Percentiles rank a stretch among this genome's conserved stretches.
phyloP scores from a whole-genome alignment of 768 basidiomycete genomes.

The Arthromyces matolae region DNA sequence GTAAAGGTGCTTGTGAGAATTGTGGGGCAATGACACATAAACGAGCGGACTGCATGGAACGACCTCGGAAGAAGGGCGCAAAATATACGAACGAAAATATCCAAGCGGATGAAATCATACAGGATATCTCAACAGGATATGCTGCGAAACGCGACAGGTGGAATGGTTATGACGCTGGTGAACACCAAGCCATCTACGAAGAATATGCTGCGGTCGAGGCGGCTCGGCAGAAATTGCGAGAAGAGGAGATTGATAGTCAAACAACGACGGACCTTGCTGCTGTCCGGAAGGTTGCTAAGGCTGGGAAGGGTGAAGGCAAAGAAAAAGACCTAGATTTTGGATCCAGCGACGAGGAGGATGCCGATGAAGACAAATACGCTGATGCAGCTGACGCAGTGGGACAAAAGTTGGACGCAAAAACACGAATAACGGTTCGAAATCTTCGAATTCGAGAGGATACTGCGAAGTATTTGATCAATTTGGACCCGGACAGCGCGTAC shows the following conservation, averaged over 20 bases:
- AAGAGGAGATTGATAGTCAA: conserved; percentile 98
- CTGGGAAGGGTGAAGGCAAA: conserved; percentile 69
- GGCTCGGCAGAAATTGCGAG: conserved; percentile 83
- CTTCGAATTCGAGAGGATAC: conserved; percentile 98
- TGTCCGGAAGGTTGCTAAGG: conserved; percentile 93
- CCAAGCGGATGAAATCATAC: conserved; percentile 85
- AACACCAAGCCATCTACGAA: conserved; percentile 84
- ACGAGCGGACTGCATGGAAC: conserved; percentile 87
- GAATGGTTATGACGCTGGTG: conserved; percentile 94
- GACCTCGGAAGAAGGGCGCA: conserved; percentile 94
- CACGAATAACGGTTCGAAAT: conserved; percentile 96
- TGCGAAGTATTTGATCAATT: conserved; percentile 95
- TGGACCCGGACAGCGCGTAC: conserved; percentile 94
- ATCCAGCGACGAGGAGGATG: conserved; percentile 92
- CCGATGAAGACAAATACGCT: conserved; percentile 97
- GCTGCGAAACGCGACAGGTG: conserved; percentile 96
- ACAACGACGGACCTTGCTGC: conserved; percentile 89
- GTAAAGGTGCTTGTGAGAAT: conserved; percentile 98
- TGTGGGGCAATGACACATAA: conserved; percentile 97
- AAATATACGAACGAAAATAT: conserved; percentile 90
- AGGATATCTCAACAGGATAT: conserved; percentile 73
- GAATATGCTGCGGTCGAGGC: conserved; percentile 93
- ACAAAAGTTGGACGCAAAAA: conserved; percentile 97
- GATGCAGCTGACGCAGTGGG: conserved; percentile 97
- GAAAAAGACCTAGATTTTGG: conserved; percentile 89